Evolutionary conservation across 768 basidiomycete genomes (phyloP).

Genomic region (Trametes punicea): DNA sequence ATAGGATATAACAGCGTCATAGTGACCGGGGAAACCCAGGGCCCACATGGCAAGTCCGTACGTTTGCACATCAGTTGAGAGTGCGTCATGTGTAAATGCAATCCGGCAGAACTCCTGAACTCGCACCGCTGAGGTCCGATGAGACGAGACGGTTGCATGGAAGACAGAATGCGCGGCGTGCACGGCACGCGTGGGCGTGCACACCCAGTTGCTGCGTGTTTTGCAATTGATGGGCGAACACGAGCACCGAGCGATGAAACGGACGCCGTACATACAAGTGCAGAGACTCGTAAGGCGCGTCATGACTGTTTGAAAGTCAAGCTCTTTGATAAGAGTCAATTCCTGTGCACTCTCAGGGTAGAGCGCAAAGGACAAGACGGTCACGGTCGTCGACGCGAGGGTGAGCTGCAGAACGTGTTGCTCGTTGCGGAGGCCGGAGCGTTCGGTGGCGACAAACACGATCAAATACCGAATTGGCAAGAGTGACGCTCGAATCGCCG

Average conservation of each 20-base stretch:
- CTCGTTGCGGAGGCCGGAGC: conserved; percentile 1
- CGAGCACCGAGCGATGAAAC: too few relatives aligned
- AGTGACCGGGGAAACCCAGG: not conserved
- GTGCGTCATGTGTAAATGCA: conserved; percentile 2
- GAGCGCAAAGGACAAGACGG: not conserved
- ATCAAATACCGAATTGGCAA: conserved; percentile 16
- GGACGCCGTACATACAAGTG: too few relatives aligned
- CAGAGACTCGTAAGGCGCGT: too few relatives aligned
- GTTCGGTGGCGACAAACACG: conserved; percentile 15
- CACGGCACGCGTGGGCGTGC: not conserved
- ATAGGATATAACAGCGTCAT: not conserved
- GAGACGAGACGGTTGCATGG: not conserved
- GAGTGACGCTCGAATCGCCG: conserved; percentile 6
- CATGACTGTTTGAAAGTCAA: too few relatives aligned
- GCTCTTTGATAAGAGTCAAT: too few relatives aligned
- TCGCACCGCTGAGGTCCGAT: conserved; percentile 9
- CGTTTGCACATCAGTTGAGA: not conserved
- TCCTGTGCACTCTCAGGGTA: too few relatives aligned
- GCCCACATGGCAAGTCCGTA: not conserved
- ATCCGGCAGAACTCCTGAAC: conserved; percentile 1
- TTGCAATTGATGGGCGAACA: not conserved
- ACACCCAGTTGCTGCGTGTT: not conserved
- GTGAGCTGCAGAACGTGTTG: not conserved
- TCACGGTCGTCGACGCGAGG: not conserved
- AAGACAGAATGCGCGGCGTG: not conserved